phyloP scores from a whole-genome alignment of 2,329 filamentous ascomycete genomes.

The Penicillium sp. region DNA sequence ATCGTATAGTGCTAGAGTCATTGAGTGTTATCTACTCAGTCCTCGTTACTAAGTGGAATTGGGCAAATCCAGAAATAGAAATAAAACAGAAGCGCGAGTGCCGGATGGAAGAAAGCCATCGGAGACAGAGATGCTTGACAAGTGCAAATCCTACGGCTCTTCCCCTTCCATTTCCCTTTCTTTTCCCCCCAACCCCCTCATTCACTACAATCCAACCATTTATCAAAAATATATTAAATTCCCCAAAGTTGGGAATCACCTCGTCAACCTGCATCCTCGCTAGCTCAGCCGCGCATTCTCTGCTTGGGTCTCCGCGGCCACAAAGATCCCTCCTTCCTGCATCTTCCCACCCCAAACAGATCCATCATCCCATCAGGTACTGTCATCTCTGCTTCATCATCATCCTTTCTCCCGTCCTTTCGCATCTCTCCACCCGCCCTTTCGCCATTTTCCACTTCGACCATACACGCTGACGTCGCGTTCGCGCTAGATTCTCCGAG shows the following conservation, averaged over 20 bases:
- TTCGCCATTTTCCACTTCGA: background rate
- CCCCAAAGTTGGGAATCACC: background rate
- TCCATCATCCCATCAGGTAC: slow-evolving; percentile 22
- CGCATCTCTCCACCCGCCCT: background rate
- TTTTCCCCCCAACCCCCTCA: background rate
- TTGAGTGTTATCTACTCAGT: background rate
- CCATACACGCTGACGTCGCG: slow-evolving; percentile 22
- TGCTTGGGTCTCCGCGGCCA: slow-evolving; percentile 26
- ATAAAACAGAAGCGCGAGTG: background rate
- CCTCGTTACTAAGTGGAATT: background rate
- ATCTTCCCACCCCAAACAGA: slow-evolving; percentile 28
- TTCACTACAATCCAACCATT: background rate
- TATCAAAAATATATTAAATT: background rate
- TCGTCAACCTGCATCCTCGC: slow-evolving; percentile 21
- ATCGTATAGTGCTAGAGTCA: background rate
- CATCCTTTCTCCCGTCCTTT: background rate
- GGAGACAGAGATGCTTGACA: background rate
- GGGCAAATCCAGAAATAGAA: background rate
- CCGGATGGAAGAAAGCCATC: background rate
- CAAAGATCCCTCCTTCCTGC: slow-evolving; percentile 25
- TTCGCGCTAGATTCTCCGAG: slow-evolving; percentile 16
- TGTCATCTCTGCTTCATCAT: slow-evolving; percentile 9
- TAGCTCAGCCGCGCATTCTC: slow-evolving; percentile 28
- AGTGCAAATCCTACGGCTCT: slow-evolving; percentile 1
- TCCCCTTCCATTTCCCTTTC: slow-evolving; percentile 1